Conservation (phyloP, 192 early-diverging fungal species). For the Backusella westeae region DNA sequence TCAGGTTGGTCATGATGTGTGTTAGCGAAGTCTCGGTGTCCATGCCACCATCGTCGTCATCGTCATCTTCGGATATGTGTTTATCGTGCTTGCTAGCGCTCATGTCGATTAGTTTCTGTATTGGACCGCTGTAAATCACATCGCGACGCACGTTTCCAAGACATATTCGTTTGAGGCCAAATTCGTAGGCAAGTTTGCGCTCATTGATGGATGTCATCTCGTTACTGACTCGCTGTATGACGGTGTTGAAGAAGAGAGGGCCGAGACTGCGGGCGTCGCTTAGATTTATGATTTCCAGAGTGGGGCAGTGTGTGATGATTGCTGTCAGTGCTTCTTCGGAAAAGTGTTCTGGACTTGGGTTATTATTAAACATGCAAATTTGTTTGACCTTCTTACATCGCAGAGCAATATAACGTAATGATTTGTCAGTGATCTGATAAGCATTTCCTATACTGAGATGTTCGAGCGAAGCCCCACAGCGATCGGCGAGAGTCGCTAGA, state of each 20-base stretch:
- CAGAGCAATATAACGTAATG: conserved; percentile 16
- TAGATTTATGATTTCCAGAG: conserved; percentile 13
- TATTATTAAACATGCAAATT: conserved; percentile 27
- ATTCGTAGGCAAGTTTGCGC: neutral
- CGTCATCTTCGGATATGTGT: conserved; percentile 8
- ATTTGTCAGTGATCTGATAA: conserved; percentile 27
- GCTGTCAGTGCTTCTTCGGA: conserved; percentile 20
- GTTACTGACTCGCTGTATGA: conserved; percentile 17
- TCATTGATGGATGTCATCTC: conserved; percentile 14
- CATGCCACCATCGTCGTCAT: neutral
- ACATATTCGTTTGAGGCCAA: conserved; percentile 25
- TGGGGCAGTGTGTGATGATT: conserved; percentile 12
- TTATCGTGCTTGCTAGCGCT: conserved; percentile 22
- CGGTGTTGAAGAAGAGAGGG: conserved; percentile 18
- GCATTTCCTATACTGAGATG: conserved; percentile 31
- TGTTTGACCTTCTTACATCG: conserved; percentile 22
- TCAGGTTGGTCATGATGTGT: neutral
- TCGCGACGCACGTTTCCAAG: conserved; percentile 24
- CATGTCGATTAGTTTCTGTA: conserved; percentile 19
- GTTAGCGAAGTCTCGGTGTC: neutral
- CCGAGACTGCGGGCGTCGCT: conserved; percentile 32
- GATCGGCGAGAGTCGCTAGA: conserved; percentile 26
- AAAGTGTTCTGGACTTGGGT: conserved; percentile 16
- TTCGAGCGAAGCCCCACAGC: conserved; percentile 23
- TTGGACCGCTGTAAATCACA: neutral